Evolutionary conservation across 768 basidiomycete genomes (phyloP).

Genomic region (Filobasidium wieringae): DNA sequence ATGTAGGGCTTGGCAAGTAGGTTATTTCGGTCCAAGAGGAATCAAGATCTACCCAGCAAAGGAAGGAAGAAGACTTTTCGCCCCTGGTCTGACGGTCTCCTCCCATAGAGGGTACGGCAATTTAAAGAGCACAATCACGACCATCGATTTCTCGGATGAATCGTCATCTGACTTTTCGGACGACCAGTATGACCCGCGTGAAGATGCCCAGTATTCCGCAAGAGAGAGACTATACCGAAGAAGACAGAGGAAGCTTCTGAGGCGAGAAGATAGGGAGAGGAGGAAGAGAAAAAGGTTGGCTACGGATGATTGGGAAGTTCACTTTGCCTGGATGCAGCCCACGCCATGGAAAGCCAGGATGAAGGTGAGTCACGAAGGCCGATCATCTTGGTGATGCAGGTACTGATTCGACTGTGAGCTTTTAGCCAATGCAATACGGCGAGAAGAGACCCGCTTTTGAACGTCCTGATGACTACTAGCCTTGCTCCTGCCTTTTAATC

Average conservation of each 20-base stretch:
- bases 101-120: conserved; percentile 4
- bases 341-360: not conserved
- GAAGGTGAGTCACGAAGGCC: conserved; percentile 1
- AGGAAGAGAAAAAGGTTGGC: not conserved
- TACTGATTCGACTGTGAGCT: not conserved
- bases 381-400: not conserved
- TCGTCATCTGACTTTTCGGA: not conserved
- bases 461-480: not conserved
- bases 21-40: conserved; percentile 12
- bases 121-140: not conserved
- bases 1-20: conserved; percentile 9
- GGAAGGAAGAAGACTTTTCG: conserved; percentile 7
- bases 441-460: not conserved
- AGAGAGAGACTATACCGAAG: conserved; percentile 6
- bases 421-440: not conserved
- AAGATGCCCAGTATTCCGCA: conserved; percentile 4
- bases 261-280: conserved; percentile 1
- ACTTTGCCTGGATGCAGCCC: conserved; percentile 14
- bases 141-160: not conserved
- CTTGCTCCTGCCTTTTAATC: no score
- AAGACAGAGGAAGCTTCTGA: not conserved
- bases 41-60: conserved; percentile 8
- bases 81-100: not conserved
- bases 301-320: conserved; percentile 10
- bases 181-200: not conserved